A percentile compares a stretch with the other conserved stretches of the same genome.
Conservation (phyloP, 176 grass and related monocot species). For the Stipa capillata region DNA sequence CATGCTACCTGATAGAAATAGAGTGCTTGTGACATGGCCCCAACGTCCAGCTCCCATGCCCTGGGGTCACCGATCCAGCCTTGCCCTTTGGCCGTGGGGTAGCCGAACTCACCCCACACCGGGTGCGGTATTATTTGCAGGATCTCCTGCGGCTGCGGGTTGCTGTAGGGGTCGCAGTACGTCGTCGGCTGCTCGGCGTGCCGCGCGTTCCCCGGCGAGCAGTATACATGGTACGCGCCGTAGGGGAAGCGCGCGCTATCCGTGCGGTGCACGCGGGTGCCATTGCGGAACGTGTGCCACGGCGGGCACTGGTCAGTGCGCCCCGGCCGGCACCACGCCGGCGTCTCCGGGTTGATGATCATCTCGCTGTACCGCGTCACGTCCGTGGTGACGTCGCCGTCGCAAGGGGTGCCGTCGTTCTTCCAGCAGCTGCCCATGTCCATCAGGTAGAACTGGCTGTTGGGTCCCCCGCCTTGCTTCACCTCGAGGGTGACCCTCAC, state of each 20-base stretch:
- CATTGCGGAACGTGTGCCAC: conserved; percentile 86
- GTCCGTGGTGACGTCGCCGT: conserved; percentile 61
- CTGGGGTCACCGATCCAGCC: conserved; percentile 78
- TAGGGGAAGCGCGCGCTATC: conserved; percentile 59
- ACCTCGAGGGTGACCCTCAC: conserved; percentile 59
- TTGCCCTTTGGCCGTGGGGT: conserved; percentile 59
- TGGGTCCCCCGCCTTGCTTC: conserved; percentile 54
- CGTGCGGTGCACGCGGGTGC: conserved; percentile 55
- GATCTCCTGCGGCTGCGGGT: conserved; percentile 95
- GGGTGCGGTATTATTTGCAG: conserved; percentile 77
- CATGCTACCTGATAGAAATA: conserved; percentile 87
- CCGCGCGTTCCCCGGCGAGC: conserved; percentile 82
- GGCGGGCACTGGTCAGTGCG: conserved; percentile 57
- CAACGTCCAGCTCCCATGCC: conserved; percentile 76
- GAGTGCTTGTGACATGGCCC: conserved; percentile 57
- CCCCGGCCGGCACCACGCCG: conserved; percentile 50
- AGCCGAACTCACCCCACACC: conserved; percentile 74
- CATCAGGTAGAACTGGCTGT: conserved; percentile 89
- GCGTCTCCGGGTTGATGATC: conserved; percentile 80
- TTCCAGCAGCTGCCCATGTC: conserved; percentile 99
- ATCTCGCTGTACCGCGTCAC: conserved; percentile 96
- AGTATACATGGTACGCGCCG: conserved; percentile 77
- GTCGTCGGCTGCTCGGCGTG: conserved; percentile 58
- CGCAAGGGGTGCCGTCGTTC: conserved; percentile 65
- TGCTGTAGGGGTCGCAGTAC: conserved; percentile 91